Percentiles rank a stretch among this genome's conserved stretches.
phyloP scores from a whole-genome alignment of 352 stramenopile genomes.

The Globisporangium polare region DNA sequence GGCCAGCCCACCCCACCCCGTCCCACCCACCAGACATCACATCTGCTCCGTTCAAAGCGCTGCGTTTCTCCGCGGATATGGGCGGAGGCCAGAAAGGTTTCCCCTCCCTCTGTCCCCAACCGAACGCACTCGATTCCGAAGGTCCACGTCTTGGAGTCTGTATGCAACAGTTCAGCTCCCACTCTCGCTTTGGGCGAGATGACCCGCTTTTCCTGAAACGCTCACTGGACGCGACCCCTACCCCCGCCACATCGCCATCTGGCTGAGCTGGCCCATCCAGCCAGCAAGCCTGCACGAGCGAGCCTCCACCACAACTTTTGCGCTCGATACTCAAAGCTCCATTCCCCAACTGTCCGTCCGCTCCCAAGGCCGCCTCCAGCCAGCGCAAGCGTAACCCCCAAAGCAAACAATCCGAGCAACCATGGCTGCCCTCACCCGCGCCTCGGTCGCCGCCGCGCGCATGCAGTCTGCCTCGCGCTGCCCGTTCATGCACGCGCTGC shows the following conservation, averaged over 20 bases:
- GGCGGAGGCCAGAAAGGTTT: slow-evolving; percentile 3
- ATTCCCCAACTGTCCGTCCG: slow-evolving; percentile 37
- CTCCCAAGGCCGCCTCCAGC: not conserved
- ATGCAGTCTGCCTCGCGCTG: slow-evolving; percentile 75
- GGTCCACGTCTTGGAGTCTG: slow-evolving; percentile 6
- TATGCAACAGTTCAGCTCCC: not conserved
- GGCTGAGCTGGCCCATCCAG: not conserved
- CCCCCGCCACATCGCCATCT: not conserved
- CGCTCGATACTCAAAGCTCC: slow-evolving; percentile 5
- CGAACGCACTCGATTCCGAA: slow-evolving; percentile 7
- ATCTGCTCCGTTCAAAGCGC: slow-evolving; percentile 4
- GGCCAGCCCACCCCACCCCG: not conserved
- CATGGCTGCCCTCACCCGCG: slow-evolving; percentile 63
- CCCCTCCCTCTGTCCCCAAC: not conserved
- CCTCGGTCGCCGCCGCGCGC: slow-evolving; percentile 57
- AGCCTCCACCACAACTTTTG: slow-evolving; percentile 12
- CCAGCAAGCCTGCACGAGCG: not conserved
- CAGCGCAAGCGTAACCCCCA: not conserved
- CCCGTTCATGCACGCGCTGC: slow-evolving; percentile 82
- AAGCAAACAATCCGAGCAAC: not conserved
- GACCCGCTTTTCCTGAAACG: not conserved
- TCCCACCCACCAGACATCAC: slow-evolving; percentile 1
- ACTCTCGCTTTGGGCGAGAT: not conserved
- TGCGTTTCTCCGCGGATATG: slow-evolving; percentile 7
- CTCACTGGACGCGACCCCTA: not conserved